A percentile compares a stretch with the other conserved stretches of the same genome.
phyloP scores from a whole-genome alignment of 129 eudicot genomes.

The Ambrosia trifida region DNA sequence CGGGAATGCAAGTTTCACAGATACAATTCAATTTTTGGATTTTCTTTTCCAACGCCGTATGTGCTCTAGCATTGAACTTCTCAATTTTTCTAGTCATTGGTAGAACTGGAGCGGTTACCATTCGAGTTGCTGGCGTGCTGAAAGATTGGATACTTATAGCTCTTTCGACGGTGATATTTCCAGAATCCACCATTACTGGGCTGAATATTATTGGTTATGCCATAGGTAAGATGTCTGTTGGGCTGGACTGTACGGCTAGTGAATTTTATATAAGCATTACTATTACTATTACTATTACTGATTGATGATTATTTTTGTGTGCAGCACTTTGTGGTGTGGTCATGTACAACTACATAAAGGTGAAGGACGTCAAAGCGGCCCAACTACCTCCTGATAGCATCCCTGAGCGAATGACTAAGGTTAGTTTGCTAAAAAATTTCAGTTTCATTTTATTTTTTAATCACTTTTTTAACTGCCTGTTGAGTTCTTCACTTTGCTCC shows the following conservation, averaged over 20 bases:
- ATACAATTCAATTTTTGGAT: slow-evolving; percentile 91
- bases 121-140: slow-evolving; percentile 96
- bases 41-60: slow-evolving; percentile 92
- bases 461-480: no score
- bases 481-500: no score
- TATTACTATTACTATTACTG: no score
- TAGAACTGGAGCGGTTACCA: slow-evolving; percentile 96
- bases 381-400: slow-evolving; percentile 61
- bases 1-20: slow-evolving; percentile 74
- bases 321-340: slow-evolving; percentile 94
- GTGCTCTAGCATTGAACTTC: slow-evolving; percentile 87
- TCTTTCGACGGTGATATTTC: slow-evolving; percentile 93
- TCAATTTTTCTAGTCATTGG: slow-evolving; percentile 95
- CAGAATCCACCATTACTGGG: slow-evolving; percentile 82
- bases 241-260: not conserved
- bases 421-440: slow-evolving; percentile 18
- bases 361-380: slow-evolving; percentile 69
- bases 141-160: slow-evolving; percentile 98
- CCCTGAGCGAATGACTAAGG: slow-evolving; percentile 75
- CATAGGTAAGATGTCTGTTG: slow-evolving; percentile 51
- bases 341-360: slow-evolving; percentile 91
- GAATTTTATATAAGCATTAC: not conserved
- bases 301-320: not conserved
- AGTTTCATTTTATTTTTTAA: no score
- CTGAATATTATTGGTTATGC: slow-evolving; percentile 92